A percentile compares a stretch with the other conserved stretches of the same genome.
These are phyloP conservation scores for Kregervanrija pseudodelftensis DNA, from an alignment of 805 yeast genomes.

Conservation along the genomic window DNA sequence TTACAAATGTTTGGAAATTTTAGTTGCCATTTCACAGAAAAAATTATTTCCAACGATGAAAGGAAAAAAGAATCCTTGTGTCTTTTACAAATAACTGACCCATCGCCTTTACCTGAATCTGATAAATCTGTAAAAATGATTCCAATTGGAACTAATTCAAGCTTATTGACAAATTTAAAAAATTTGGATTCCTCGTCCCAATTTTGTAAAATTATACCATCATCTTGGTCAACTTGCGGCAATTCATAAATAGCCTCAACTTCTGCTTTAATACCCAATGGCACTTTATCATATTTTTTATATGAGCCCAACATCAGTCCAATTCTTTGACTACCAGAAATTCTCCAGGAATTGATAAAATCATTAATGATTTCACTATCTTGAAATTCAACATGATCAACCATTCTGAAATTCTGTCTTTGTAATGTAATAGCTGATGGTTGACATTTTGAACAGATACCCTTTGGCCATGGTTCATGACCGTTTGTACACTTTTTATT, in stretches of 20 bases:
- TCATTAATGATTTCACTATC: constrained; percentile 64
- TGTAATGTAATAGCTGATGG: constrained; percentile 92
- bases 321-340: constrained; percentile 76
- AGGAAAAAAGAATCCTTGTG: constrained; percentile 88
- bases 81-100: constrained; percentile 85
- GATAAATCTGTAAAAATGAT: constrained; percentile 82
- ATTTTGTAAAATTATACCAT: constrained; percentile 59
- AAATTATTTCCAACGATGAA: constrained; percentile 76
- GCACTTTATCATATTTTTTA: constrained; percentile 71
- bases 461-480: constrained; percentile 90
- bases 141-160: constrained; percentile 73
- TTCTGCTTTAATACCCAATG: constrained; percentile 88
- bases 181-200: constrained; percentile 52
- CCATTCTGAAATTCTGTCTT: constrained; percentile 89
- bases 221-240: constrained; percentile 78
- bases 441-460: constrained; percentile 94
- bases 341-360: constrained; percentile 90
- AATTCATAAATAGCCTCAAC: constrained; percentile 95
- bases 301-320: constrained; percentile 84
- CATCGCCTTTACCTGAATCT: constrained; percentile 82
- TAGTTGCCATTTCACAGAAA: constrained; percentile 76
- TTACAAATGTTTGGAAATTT: constrained; percentile 55
- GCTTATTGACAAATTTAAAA: constrained; percentile 42
- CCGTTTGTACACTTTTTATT: constrained; percentile 63
- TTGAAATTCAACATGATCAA: constrained; percentile 92